Conservation (phyloP, 225 moss, liverwort and hornwort genomes). For the Straminergon stramineum region DNA sequence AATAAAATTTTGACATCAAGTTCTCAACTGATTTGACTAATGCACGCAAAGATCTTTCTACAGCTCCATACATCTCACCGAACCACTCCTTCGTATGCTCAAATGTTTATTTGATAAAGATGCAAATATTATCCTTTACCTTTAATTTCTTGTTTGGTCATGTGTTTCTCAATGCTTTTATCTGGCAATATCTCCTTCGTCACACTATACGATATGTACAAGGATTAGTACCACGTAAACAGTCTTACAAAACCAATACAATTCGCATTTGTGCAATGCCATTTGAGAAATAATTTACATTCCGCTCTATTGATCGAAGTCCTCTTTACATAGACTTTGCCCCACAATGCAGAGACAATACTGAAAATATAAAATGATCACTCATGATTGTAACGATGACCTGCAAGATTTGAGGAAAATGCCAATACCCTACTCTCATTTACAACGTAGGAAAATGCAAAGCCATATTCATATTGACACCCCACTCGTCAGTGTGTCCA, state of each 20-base stretch:
- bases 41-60: neutral
- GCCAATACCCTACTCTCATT: neutral
- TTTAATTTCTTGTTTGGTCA: neutral
- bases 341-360: no score
- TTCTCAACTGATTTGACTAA: neutral
- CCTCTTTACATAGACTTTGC: neutral
- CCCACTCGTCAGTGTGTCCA: neutral
- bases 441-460: neutral
- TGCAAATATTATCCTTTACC: no score
- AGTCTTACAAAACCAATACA: neutral
- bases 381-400: neutral
- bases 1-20: neutral
- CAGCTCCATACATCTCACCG: neutral
- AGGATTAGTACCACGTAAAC: neutral
- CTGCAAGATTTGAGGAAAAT: neutral
- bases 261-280: neutral
- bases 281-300: no score
- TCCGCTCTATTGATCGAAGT: neutral
- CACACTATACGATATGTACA: neutral
- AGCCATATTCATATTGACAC: neutral
- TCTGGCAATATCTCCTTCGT: neutral
- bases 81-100: neutral
- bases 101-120: neutral
- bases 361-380: neutral
- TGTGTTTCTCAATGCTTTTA: neutral